phyloP scores from a whole-genome alignment of 2,329 filamentous ascomycete species.

The Trichocomaceae sp. region DNA sequence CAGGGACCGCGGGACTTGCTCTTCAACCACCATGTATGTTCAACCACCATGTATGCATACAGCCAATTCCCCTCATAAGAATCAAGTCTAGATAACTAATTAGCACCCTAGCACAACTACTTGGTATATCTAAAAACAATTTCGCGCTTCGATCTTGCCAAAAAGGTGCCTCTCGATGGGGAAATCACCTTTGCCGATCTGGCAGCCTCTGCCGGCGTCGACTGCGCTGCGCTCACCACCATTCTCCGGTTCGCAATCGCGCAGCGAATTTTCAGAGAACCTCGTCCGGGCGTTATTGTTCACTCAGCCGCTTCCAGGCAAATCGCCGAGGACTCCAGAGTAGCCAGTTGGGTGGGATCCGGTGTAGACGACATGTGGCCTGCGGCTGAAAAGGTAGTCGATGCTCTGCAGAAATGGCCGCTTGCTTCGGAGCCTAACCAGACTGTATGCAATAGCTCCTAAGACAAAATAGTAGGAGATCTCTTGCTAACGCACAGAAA shows the following conservation, averaged over 20 bases:
- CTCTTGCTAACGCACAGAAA: too few relatives aligned
- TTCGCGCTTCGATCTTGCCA: constrained; percentile 7
- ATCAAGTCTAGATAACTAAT: too few relatives aligned
- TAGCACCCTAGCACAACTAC: not conserved
- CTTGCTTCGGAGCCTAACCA: constrained; percentile 2
- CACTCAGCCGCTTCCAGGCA: constrained; percentile 8
- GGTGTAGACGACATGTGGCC: constrained; percentile 9
- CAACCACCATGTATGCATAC: constrained; percentile 1
- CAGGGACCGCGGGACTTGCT: constrained; percentile 7
- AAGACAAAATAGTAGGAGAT: too few relatives aligned
- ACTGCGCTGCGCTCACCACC: not conserved
- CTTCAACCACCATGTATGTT: constrained; percentile 6
- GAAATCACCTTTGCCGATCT: constrained; percentile 5
- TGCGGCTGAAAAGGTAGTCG: not conserved
- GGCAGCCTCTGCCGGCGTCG: not conserved
- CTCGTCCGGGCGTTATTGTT: not conserved
- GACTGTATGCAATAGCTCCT: not conserved
- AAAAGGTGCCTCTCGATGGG: constrained; percentile 3
- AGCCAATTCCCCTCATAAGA: not conserved
- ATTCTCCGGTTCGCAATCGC: constrained; percentile 9
- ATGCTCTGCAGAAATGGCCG: constrained; percentile 11
- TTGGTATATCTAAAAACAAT: constrained; percentile 3
- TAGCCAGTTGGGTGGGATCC: not conserved
- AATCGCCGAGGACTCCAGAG: constrained; percentile 1
- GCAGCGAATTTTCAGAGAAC: constrained; percentile 6